phyloP scores from a whole-genome alignment of 495 filamentous ascomycete genomes.

The Talaromyces stipitatus region DNA sequence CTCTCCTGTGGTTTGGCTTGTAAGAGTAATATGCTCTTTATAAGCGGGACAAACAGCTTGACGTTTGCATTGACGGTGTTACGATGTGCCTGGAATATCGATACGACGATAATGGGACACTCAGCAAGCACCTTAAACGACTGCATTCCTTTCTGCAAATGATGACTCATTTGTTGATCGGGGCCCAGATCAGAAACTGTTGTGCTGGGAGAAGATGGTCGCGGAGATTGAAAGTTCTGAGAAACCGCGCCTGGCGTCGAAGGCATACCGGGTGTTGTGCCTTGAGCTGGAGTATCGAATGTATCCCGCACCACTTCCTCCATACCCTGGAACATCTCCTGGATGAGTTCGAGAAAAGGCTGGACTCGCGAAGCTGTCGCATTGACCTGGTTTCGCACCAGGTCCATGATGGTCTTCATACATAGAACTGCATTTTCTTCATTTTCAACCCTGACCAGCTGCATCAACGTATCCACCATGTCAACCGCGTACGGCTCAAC shows the following conservation, averaged over 20 bases:
- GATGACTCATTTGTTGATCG: conserved; percentile 74
- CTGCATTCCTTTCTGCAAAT: conserved; percentile 85
- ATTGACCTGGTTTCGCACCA: conserved; percentile 86
- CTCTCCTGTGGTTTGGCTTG: conserved; percentile 92
- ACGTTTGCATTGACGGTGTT: conserved; percentile 73
- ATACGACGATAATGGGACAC: conserved; percentile 97
- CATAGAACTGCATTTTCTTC: conserved; percentile 97
- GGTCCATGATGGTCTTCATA: conserved; percentile 96
- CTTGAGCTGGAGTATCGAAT: conserved; percentile 66
- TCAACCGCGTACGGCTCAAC: conserved; percentile 81
- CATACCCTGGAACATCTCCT: conserved; percentile 91
- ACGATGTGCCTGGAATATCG: conserved; percentile 90
- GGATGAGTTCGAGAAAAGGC: conserved; percentile 81
- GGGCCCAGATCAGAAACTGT: conserved; percentile 66
- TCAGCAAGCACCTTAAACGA: conserved; percentile 98
- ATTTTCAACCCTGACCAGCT: conserved; percentile 81
- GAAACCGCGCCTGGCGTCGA: conserved; percentile 68
- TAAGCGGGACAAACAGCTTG: conserved; percentile 84
- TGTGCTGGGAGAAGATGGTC: conserved; percentile 81
- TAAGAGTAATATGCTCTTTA: conserved; percentile 80
- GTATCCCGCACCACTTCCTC: conserved; percentile 89
- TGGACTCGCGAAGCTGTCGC: conserved; percentile 74
- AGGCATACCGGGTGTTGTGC: conserved; percentile 58
- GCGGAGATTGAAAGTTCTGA: conserved; percentile 74
- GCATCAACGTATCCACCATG: conserved; percentile 83